Evolutionary conservation across 2,329 filamentous ascomycete species (phyloP), one percentile per base, ranked within the genome.

Genomic region (Colletotrichum cuscutae): DNA sequence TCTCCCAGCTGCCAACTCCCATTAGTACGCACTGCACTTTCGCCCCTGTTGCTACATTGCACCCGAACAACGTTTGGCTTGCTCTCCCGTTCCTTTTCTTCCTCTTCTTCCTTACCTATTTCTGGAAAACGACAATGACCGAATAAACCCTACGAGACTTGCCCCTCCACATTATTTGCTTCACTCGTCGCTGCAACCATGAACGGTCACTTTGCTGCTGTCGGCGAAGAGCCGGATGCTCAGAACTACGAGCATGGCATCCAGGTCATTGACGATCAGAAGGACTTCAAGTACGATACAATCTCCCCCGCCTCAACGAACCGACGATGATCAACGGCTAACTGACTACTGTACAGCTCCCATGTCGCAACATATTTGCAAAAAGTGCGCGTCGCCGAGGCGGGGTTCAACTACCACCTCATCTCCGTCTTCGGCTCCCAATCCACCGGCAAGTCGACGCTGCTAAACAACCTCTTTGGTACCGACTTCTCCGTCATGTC

Each of bases 341-440:
- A 75, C 13, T 6, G 0, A 9, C 19, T n/a, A 24, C 6, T 24
- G 28, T 59, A 59, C 79, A 98, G 95, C 84, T 84, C 90, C 71
- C 90, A 94, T 79, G 86, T 99, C 79, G 93, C 92, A 79, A 90
- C 91, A 72, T 99, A 99, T 83, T 91, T 99, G 77, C 89, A 90
- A 76, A 86, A 91, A 76, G 94, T 95, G 81, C 89, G 93, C 79
- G 91, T 98, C 77, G 93, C 95, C 77, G 91, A 94, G 74, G 92
- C 95, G 75, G 97, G 97, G 80, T 99, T 99, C 90, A 98, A 98
- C 86, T 99, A 99, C 86, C 97, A 99, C 84, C 91, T 99, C 80
- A 98, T 99, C 81, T 98, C 96, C 79, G 97, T 99, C 79, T 99
- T 99, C 83, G 97, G 97, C 56, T 98, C 96, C 71, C 97, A 99